Conservation (phyloP, 495 filamentous ascomycete genomes). For the Podospora pseudocomata region DNA sequence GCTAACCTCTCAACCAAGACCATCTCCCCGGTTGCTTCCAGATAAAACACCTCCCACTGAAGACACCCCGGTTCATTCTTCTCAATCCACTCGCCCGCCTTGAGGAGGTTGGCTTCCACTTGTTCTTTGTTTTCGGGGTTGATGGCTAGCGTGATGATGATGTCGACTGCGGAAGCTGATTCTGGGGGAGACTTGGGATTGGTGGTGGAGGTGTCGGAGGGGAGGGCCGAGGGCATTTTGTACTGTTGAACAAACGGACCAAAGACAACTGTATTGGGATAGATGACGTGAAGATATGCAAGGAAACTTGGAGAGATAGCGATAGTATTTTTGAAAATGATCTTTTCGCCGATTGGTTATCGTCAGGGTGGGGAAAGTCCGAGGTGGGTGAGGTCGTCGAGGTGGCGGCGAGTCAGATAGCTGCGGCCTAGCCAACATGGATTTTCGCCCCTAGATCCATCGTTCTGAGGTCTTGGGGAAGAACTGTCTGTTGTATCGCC, state of each 20-base stretch:
- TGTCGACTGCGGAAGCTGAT: neutral
- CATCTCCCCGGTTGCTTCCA: neutral
- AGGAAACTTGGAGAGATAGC: neutral
- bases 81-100: neutral
- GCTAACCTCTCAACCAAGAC: conserved; percentile 1
- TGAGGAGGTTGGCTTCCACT: neutral
- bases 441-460: neutral
- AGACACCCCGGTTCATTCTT: neutral
- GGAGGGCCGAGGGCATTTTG: neutral
- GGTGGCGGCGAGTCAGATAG: neutral
- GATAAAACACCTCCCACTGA: conserved; percentile 2
- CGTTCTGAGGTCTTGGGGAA: too few species aligned
- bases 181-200: neutral
- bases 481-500: too few species aligned
- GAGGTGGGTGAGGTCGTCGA: neutral
- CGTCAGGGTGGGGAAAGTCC: neutral
- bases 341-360: neutral
- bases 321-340: neutral
- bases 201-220: neutral
- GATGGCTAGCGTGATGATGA: neutral
- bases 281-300: neutral
- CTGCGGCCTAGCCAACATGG: neutral
- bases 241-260: neutral
- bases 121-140: neutral
- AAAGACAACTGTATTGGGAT: neutral